Evolutionary conservation across 106 monocot species (phyloP).

Genomic region (Platanthera zijinensis): DNA sequence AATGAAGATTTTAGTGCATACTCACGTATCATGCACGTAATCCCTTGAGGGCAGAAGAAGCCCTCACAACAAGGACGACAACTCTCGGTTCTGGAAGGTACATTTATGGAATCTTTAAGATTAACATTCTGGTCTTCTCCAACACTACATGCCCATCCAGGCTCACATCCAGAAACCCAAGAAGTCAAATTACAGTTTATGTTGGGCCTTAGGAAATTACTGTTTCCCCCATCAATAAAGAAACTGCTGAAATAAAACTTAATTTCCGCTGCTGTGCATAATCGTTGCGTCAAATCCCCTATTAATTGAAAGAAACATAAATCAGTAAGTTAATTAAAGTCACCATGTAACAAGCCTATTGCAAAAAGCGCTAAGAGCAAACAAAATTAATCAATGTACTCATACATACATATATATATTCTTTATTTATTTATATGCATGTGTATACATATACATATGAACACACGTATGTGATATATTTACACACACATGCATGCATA

Average conservation of each 20-base stretch:
- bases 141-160: constrained; percentile 61
- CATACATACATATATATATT: no score
- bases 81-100: constrained; percentile 25
- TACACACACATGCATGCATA: no score
- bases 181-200: constrained; percentile 50
- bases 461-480: no score
- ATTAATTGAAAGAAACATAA: constrained; percentile 2
- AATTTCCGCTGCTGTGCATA: constrained; percentile 43
- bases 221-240: constrained; percentile 4
- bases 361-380: no score
- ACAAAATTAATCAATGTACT: no score
- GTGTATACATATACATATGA: no score
- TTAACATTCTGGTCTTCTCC: constrained; percentile 10
- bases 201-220: constrained; percentile 36
- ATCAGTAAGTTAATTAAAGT: not conserved
- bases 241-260: constrained; percentile 39
- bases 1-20: not conserved
- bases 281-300: constrained; percentile 29
- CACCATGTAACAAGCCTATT: not conserved
- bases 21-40: constrained; percentile 84
- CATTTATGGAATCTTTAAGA: constrained; percentile 2
- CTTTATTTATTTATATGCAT: no score
- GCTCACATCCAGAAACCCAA: constrained; percentile 65
- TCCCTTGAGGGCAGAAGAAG: constrained; percentile 66
- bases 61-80: constrained; percentile 58